Base-by-base conservation (phyloP, 352 stramenopile genomes). In the Globisporangium recalcitrans region DNA sequence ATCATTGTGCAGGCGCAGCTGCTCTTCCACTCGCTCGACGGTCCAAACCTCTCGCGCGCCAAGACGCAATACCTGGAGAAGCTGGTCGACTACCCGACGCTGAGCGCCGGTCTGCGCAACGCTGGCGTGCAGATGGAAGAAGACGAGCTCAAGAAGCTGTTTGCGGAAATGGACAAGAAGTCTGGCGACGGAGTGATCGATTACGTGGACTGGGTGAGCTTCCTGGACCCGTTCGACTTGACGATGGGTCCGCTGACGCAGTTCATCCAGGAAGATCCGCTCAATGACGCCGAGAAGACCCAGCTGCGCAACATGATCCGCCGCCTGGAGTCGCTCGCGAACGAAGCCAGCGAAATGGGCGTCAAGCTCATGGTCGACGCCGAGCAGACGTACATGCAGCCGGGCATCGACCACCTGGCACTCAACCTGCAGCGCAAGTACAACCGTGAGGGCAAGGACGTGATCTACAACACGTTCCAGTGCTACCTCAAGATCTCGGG, bases 381-480 rank as follows among this genome's bases (percentile, higher is more conserved):
- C 22, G 97, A 99, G 71, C 96, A 99, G 72, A 96, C 75, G 16
- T 98, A 98, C 75, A 98, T 98, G 73, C 97, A 99, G 77, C 95
- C 96, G 7, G 96, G 90, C 13, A 99, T 99, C 72, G 97, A 99
- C 71, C 88, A 97, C 70, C 70, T 98, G 49, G 78, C 83, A 60
- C 72, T 95, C 44, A 88, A 90, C 58, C 62, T 96, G 24, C 85
- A 95, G 78, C 83, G 82, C 49, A 82, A 90, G 64, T 97, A 96
- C 86, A 98, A 98, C 70, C 83, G 79, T 26, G 71, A 91, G 40
- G 74, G 82, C 51, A 69, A 68, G 36, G 71, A 96, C 52, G 77
- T 97, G 34, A 97, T 99, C 67, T 98, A 98, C 85, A 98, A 98
- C 73, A 99, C 97, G 19, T 98, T 98, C 72, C 97, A 99, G 80